Evolutionary conservation across 106 monocot genomes (phyloP), one percentile per base, ranked within the genome.

Genomic region (Xerophyta viscosa): DNA sequence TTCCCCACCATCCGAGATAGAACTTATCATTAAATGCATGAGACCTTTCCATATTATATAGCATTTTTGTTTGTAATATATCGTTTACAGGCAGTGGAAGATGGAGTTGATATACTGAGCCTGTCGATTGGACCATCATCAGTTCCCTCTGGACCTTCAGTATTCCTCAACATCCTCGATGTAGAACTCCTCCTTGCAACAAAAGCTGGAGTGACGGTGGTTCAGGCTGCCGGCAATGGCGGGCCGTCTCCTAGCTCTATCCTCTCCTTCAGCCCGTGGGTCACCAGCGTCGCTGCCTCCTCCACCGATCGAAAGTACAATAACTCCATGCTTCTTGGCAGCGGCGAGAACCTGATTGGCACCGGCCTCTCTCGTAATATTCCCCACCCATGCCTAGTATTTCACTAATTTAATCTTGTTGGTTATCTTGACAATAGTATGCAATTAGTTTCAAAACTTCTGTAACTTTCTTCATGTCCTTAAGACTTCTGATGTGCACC

Each of bases 261-360:
- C 30, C 77, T 80, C 45, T 90, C 89, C 2, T 90, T 90, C 55
- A 90, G 89, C 52, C 89, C 89, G 13, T 90, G 89, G 89, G 74
- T 90, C 49, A 54, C 71, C 17, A 90, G 80, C 20, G 80, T 90
- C 2, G 89, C 77, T 17, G 84, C 84, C 31, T 84, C 80, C 17
- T 67, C 64, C 44, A 80, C 61, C 4, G 89, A 90, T 37, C 73
- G 89, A 30, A 56, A 57, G 52, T 90, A 90, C 52, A 90, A 71
- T 48, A 84, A 80, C 51, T 67, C 73, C 8, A 45, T 84, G 0
- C 12, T 68, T 2, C 67, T 77, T 18, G 89, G 77, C 17, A 80
- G 70, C 36, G 73, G 80, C 14, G 42, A 58, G 18, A 25, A 14
- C 50, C 31, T 80, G 3, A 29, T 73, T 20, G 80, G 84, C 19